A percentile compares a stretch with the other conserved stretches of the same genome.
Conservation (phyloP, 139 green algal genomes). For the Haematococcus sp. region DNA sequence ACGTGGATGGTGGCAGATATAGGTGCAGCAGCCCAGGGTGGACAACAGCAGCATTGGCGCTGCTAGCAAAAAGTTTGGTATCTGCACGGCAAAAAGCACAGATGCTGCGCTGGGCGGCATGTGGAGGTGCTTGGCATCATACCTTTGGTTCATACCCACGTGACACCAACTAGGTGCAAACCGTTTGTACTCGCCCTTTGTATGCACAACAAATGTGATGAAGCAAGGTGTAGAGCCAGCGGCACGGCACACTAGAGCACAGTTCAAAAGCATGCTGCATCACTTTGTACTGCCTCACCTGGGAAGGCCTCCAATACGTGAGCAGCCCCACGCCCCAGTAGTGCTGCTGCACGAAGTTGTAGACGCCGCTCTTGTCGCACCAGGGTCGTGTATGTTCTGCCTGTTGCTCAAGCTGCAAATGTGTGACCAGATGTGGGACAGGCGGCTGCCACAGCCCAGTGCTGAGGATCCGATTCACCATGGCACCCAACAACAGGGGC, state of each 20-base stretch:
- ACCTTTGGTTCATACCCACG: no score
- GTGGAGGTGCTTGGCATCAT: no score
- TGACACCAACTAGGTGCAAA: no score
- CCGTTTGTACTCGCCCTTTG: no score
- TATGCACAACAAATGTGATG: no score
- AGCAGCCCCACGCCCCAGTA: conserved; percentile 88
- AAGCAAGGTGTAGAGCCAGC: no score
- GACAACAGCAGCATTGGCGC: conserved; percentile 58
- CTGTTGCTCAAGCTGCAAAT: no score
- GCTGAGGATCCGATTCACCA: neutral
- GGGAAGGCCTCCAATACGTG: conserved; percentile 60
- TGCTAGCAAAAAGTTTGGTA: conserved; percentile 83
- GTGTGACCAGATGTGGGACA: no score
- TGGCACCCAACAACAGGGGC: neutral
- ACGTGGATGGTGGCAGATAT: conserved; percentile 12
- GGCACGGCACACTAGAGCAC: no score
- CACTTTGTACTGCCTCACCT: conserved; percentile 50
- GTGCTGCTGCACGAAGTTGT: conserved; percentile 76
- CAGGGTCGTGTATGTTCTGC: conserved; percentile 40
- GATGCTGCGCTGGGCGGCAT: no score
- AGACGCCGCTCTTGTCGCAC: conserved; percentile 62
- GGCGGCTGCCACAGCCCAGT: neutral
- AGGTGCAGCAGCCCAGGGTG: conserved; percentile 28
- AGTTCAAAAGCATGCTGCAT: no score
- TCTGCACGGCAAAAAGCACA: conserved; percentile 30